Evolutionary conservation across 495 filamentous ascomycete genomes (phyloP).

Genomic region (Penicillium psychrofluorescens): DNA sequence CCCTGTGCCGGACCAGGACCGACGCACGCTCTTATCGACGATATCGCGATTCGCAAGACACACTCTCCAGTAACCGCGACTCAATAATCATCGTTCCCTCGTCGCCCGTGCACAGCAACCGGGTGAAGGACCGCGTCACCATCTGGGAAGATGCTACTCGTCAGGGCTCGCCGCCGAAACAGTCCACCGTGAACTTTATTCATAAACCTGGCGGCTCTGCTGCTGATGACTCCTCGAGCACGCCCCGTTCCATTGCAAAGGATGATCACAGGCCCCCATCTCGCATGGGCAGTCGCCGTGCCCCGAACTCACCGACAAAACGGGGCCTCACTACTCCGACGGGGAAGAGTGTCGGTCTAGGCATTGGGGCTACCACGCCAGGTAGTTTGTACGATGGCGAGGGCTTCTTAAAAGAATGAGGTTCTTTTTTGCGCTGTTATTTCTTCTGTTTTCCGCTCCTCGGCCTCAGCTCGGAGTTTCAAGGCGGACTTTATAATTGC

Average conservation of each 20-base stretch:
- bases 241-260: constrained; percentile 8
- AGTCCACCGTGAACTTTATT: not conserved
- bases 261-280: constrained; percentile 8
- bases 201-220: too few relatives aligned
- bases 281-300: constrained; percentile 7
- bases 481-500: not conserved
- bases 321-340: constrained; percentile 24
- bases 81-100: not conserved
- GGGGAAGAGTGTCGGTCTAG: constrained; percentile 27
- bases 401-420: constrained; percentile 40
- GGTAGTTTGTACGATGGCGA: constrained; percentile 43
- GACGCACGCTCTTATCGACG: constrained; percentile 3
- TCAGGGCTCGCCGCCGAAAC: constrained; percentile 9
- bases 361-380: constrained; percentile 29
- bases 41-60: constrained; percentile 3
- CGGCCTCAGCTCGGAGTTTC: not conserved
- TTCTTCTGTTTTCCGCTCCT: not conserved
- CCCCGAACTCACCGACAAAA: constrained; percentile 9
- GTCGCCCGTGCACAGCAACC: constrained; percentile 1
- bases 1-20: constrained; percentile 9
- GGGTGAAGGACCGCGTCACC: constrained; percentile 21
- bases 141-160: constrained; percentile 33
- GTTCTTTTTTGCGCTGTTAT: not conserved
- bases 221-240: not conserved
- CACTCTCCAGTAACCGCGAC: constrained; percentile 5